Base-by-base conservation (phyloP, 2,329 filamentous ascomycete species). In the Eutypella sp. region DNA sequence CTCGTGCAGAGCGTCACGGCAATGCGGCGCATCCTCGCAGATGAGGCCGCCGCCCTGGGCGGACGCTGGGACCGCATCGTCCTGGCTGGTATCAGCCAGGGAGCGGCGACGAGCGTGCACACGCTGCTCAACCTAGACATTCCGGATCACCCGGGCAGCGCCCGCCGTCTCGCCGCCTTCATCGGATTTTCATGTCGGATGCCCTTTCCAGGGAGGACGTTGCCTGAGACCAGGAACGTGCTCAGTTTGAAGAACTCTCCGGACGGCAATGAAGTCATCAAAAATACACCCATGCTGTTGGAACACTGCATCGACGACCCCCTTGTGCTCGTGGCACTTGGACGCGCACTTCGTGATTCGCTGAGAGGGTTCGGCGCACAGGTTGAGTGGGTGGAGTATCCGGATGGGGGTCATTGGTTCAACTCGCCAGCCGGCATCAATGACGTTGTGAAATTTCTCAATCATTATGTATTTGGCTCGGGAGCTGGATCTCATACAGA, bases 1-100 rank as follows among this genome's bases (percentile, higher is more conserved):
- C 57, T 79, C 7, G 53, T 50, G 27, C 67, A 72, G n/a, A 67
- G 65, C 42, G 63, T 73, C 0, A 41, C 45, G 0, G 45, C 48
- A 1, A 56, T 75, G 2, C 53, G 60, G 1, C 41, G 49, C 0
- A 38, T 73, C 3, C 48, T 74, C 1, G 43, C 29, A 1, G 37
- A 50, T 0, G 71, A 75, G 52, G 67, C 67, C 3, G 54, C 46
- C 2, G 5, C 42, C 10, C 47, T 75, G 7, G 59, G 59, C 0
- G 69, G 67, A 1, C 56, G 41, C 10, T 51, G 58, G 57, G 66
- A 72, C 15, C 58, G 57, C 9, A 50, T 76, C 22, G 58, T 75
- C 5, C 51, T 76, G 1, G 68, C 68, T 10, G 72, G 74, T 0
- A 73, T 76, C 45, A 73, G 71, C 48, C 68, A 71, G 62, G 73